These are phyloP conservation scores for Mycena crocata DNA, from an alignment of 768 basidiomycete genomes.

Conservation along the genomic window DNA sequence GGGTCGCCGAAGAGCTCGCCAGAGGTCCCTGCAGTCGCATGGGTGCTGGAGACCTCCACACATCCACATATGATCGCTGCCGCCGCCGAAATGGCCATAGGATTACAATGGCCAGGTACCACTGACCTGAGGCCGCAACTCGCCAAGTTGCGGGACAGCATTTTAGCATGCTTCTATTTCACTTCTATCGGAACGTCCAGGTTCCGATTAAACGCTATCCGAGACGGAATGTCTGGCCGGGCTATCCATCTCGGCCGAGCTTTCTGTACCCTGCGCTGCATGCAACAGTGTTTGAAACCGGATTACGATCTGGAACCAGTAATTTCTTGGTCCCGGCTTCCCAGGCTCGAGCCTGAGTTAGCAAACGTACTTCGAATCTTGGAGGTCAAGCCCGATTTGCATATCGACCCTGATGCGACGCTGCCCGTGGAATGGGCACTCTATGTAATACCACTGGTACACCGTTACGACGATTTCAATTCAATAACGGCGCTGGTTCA, in stretches of 20 bases:
- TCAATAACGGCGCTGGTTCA: not conserved
- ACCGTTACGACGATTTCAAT: not conserved
- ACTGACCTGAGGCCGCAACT: not conserved
- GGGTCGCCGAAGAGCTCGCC: not conserved
- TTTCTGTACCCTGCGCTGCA: not conserved
- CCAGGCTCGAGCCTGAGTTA: not conserved
- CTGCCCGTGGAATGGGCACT: slow-evolving; percentile 6
- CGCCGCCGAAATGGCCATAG: not conserved
- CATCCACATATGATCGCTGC: not conserved
- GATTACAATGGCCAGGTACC: not conserved
- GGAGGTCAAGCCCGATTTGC: not conserved
- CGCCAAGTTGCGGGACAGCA: not conserved
- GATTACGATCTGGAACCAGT: not conserved
- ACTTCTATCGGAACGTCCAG: not conserved
- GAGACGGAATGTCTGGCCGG: not conserved
- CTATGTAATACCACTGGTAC: not conserved
- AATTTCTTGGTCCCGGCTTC: not conserved
- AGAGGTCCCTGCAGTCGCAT: not conserved
- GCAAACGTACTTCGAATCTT: not conserved
- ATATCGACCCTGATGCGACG: not conserved
- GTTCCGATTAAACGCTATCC: not conserved
- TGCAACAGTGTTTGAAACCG: not conserved
- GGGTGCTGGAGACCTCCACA: slow-evolving; percentile 6
- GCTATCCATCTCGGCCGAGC: not conserved
- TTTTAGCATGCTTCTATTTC: slow-evolving; percentile 5